Evolutionary conservation across 257 asterid genomes (phyloP).

Genomic region (Solanum tacnaense): DNA sequence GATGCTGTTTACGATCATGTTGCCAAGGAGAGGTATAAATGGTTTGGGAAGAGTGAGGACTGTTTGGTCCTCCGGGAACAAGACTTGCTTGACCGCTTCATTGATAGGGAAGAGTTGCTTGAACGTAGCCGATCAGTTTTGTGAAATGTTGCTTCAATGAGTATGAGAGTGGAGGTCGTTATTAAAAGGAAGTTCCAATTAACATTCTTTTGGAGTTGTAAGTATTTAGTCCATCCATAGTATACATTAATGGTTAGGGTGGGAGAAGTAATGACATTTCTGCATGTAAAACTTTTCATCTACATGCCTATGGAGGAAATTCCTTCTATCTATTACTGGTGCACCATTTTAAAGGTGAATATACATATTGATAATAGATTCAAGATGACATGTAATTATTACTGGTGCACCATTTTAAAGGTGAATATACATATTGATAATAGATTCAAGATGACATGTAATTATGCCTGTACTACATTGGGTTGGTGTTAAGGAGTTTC

Average conservation of each 20-base stretch:
- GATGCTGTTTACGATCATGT: conserved; percentile 71
- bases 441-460: background rate
- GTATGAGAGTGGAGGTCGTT: background rate
- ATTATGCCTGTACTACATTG: background rate
- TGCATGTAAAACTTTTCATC: no score
- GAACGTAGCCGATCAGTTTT: conserved; percentile 30
- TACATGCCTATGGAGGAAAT: no score
- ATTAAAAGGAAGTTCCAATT: background rate
- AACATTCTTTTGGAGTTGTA: background rate
- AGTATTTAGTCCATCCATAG: background rate
- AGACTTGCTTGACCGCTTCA: conserved; percentile 76
- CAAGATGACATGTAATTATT: background rate
- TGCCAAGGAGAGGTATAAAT: conserved; percentile 61
- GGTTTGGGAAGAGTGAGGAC: conserved; percentile 69
- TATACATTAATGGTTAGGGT: background rate
- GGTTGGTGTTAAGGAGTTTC: background rate
- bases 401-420: no score
- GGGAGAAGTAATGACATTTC: no score
- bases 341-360: no score
- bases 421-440: background rate
- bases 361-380: background rate
- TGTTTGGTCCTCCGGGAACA: conserved; percentile 71
- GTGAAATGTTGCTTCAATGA: background rate
- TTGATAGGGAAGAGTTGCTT: conserved; percentile 73
- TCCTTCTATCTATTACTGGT: no score